Evolutionary conservation across 2,329 filamentous ascomycete genomes (phyloP), one percentile per base, ranked within the genome.

Genomic region (Aureobasidium leucospermi): DNA sequence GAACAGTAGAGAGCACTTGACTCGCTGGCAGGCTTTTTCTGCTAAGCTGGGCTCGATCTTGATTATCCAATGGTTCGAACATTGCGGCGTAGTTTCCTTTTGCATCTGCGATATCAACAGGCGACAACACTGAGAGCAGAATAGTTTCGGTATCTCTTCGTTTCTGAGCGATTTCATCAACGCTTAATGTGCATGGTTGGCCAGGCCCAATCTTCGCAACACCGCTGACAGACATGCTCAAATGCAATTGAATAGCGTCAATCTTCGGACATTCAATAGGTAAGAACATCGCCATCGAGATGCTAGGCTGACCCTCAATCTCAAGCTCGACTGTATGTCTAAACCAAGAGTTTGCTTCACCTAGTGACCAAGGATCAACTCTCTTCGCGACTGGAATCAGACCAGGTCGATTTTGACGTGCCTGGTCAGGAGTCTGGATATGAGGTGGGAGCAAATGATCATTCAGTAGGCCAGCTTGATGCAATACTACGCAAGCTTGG

Each of bases 401-500:
- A 2, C 65, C 63, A 28, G 69, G 67, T 60, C 69, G 66, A 51
- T 69, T 39, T 45, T 63, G 29, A 49, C 38, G 34, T 64, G 42
- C 46, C 59, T 66, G 60, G 80, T 74, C 58, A 9, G 39, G n/a
- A 2, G 34, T 45, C 32, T 55, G 47, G 6, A 53, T 34, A 5
- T 42, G 58, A 8, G 73, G 67, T 4, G 93, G 93, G 42, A 96
- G 77, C 0, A 96, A 73, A 65, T 96, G 80, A 13, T 95, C 83
- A 62, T 89, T 91, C 1, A 97, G 73, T 5, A 96, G 75, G 0
- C 87, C 87, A 29, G 82, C 86, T 7, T 81, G 66, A 68, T 93
- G 85, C 0, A 97, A 77, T 5, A 78, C 78, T 23, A 82, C 73
- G 67, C 92, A 96, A 1, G 91, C 89, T 67, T 89, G 83, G 62